Evolutionary conservation across 805 yeast species (phyloP).

Genomic region (Lipomyces starkeyi): DNA sequence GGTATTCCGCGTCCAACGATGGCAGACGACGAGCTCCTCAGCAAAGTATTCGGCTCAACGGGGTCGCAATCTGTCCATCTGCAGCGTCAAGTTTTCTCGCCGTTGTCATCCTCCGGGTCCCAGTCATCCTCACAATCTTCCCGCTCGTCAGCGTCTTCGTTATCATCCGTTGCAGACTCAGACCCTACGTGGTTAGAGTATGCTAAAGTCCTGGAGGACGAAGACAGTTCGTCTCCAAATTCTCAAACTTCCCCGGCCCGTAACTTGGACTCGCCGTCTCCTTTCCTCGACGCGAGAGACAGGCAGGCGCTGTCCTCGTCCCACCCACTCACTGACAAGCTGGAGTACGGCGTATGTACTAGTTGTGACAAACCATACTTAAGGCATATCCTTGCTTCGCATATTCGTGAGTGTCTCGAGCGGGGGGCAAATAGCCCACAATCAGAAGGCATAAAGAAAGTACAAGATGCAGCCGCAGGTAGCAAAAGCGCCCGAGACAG

Average conservation of each 20-base stretch:
- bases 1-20: not conserved
- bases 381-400: constrained; percentile 48
- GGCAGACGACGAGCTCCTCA: constrained; percentile 25
- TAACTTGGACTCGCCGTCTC: constrained; percentile 26
- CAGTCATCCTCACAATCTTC: constrained; percentile 24
- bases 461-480: constrained; percentile 9
- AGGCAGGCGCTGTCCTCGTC: constrained; percentile 32
- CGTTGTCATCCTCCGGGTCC: constrained; percentile 17
- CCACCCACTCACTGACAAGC: constrained; percentile 50
- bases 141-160: constrained; percentile 26
- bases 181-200: constrained; percentile 36
- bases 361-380: constrained; percentile 56
- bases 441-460: not conserved
- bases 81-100: constrained; percentile 8
- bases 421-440: not conserved
- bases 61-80: constrained; percentile 8
- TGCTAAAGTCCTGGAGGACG: constrained; percentile 26
- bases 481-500: constrained; percentile 13
- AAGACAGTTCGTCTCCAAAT: constrained; percentile 9
- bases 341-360: constrained; percentile 56
- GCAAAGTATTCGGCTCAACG: constrained; percentile 27
- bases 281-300: constrained; percentile 27
- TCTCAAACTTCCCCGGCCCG: not conserved
- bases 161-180: constrained; percentile 16
- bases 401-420: constrained; percentile 51